Evolutionary conservation across 192 early-diverging fungal genomes (phyloP).

Genomic region (Coemansia sp.): DNA sequence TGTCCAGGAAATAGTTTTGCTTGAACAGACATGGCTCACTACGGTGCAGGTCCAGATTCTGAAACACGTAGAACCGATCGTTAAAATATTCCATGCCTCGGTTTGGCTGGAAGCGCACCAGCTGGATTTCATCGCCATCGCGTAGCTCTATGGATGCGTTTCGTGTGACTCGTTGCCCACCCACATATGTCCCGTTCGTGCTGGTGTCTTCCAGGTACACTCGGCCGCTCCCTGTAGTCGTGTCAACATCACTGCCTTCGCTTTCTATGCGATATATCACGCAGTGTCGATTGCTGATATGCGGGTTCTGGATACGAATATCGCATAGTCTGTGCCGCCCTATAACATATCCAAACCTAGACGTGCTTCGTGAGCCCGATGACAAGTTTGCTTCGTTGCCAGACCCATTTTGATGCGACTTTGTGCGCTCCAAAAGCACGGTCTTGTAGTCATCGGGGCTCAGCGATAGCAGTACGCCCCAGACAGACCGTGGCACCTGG

Average conservation of each 20-base stretch:
- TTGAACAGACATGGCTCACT: conserved; percentile 46
- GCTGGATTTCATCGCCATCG: conserved; percentile 63
- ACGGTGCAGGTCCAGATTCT: conserved; percentile 42
- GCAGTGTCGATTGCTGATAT: conserved; percentile 57
- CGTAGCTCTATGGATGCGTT: conserved; percentile 55
- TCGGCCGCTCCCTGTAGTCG: conserved; percentile 5
- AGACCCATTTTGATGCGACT: background rate
- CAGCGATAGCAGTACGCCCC: conserved; percentile 54
- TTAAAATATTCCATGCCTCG: conserved; percentile 47
- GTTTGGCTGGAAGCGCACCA: conserved; percentile 52
- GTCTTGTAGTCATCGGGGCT: conserved; percentile 53
- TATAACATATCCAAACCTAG: conserved; percentile 50
- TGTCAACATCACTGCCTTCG: conserved; percentile 12
- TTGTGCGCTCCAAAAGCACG: conserved; percentile 43
- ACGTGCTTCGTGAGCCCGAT: conserved; percentile 8
- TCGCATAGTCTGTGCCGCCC: conserved; percentile 55
- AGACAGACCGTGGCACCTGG: conserved; percentile 48
- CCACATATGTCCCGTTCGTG: conserved; percentile 72
- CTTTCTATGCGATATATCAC: conserved; percentile 50
- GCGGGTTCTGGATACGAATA: conserved; percentile 46
- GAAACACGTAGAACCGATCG: conserved; percentile 49
- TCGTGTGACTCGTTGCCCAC: conserved; percentile 55
- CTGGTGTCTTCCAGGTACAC: conserved; percentile 57
- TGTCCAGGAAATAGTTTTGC: conserved; percentile 42
- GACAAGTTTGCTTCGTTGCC: conserved; percentile 1